These are phyloP conservation scores for Taxillus chinensis DNA, from an alignment of 164 flowering plant species.

Conservation along the genomic window DNA sequence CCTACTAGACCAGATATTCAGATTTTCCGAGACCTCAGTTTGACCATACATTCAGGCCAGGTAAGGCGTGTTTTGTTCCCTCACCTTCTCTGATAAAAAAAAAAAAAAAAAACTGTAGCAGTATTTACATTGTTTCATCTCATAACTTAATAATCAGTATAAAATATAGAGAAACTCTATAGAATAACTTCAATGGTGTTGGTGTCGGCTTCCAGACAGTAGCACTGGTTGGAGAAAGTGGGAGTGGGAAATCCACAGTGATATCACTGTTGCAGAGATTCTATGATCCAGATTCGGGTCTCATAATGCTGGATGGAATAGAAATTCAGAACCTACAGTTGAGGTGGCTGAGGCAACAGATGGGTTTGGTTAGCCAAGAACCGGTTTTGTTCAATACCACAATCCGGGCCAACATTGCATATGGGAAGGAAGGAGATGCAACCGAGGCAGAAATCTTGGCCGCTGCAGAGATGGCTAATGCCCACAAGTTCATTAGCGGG, in stretches of 20 bases:
- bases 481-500: conserved; percentile 39
- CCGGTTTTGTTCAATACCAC: conserved; percentile 42
- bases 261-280: conserved; percentile 54
- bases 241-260: conserved; percentile 54
- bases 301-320: conserved; percentile 40
- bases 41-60: conserved; percentile 38
- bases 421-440: conserved; percentile 38
- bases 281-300: conserved; percentile 50
- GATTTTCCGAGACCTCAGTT: conserved; percentile 31
- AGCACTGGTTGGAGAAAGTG: conserved; percentile 53
- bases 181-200: background rate
- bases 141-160: background rate
- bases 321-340: conserved; percentile 42
- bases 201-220: conserved; percentile 27
- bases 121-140: background rate
- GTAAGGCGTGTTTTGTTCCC: conserved; percentile 12
- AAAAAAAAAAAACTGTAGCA: background rate
- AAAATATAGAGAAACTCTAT: background rate
- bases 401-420: conserved; percentile 44
- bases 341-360: conserved; percentile 64
- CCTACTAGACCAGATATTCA: conserved; percentile 44
- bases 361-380: conserved; percentile 73
- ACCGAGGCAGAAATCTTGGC: conserved; percentile 35
- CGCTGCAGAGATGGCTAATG: conserved; percentile 43
- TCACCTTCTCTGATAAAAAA: background rate